Evolutionary conservation across 129 eudicot genomes (phyloP).

Genomic region (Mikania micrantha): DNA sequence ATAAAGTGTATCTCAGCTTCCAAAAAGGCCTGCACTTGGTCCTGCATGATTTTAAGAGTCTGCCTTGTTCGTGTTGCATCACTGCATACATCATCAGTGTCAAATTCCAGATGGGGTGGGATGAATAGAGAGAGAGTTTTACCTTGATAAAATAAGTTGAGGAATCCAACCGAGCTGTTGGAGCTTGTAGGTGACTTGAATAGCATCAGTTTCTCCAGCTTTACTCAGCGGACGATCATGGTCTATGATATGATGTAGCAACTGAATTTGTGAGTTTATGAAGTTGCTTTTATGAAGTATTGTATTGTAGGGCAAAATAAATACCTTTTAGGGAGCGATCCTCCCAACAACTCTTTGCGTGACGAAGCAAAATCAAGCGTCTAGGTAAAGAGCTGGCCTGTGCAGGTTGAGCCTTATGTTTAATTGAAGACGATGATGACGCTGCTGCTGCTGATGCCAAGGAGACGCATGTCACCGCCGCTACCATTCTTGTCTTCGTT

Average conservation of each 20-base stretch:
- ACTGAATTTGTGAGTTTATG: too few relatives aligned
- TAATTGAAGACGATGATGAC: too few relatives aligned
- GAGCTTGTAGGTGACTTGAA: constrained; percentile 59
- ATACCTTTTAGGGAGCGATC: constrained; percentile 63
- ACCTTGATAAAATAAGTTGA: constrained; percentile 72
- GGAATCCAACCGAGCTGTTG: constrained; percentile 83
- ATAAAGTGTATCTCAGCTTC: constrained; percentile 76
- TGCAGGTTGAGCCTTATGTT: too few relatives aligned
- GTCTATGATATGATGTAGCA: too few relatives aligned
- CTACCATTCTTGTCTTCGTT: too few relatives aligned
- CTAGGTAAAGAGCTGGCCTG: too few relatives aligned
- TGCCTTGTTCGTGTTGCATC: constrained; percentile 82
- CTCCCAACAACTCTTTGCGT: constrained; percentile 73
- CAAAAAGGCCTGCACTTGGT: constrained; percentile 51
- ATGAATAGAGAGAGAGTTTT: too few relatives aligned
- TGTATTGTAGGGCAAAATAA: neutral
- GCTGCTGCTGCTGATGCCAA: too few relatives aligned
- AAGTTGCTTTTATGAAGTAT: too few relatives aligned
- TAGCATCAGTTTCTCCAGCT: constrained; percentile 75
- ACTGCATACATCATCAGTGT: constrained; percentile 41
- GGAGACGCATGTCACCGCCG: too few relatives aligned
- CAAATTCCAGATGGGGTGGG: too few relatives aligned
- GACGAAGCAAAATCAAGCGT: constrained; percentile 86
- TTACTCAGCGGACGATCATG: constrained; percentile 83
- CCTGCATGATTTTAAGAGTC: constrained; percentile 76